Conservation (phyloP, 2,329 filamentous ascomycete genomes). For the Zymoseptoria crescenta region DNA sequence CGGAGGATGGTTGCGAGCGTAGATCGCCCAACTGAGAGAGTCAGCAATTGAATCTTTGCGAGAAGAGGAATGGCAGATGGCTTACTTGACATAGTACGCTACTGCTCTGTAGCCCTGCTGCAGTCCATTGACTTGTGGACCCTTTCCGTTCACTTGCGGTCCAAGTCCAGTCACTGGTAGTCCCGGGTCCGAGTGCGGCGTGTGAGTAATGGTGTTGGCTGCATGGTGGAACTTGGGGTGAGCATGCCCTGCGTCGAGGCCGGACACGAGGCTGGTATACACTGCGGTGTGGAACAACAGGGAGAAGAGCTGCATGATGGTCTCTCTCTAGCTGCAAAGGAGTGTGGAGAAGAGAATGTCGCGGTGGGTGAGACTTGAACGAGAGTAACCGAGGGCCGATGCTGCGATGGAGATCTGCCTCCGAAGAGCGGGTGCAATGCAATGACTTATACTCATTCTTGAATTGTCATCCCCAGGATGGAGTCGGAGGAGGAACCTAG, state of each 20-base stretch:
- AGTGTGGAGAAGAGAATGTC: neutral
- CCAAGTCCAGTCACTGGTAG: neutral
- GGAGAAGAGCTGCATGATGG: neutral
- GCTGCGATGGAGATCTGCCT: neutral
- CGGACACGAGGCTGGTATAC: neutral
- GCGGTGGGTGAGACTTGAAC: neutral
- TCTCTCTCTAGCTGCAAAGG: neutral
- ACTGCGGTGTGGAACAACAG: neutral
- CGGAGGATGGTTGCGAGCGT: slow-evolving; percentile 71
- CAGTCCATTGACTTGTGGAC: neutral
- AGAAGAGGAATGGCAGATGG: slow-evolving; percentile 34
- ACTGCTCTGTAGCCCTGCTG: slow-evolving; percentile 54
- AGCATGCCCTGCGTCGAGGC: neutral
- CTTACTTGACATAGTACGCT: slow-evolving; percentile 60
- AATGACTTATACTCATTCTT: neutral
- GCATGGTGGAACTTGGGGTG: slow-evolving; percentile 12
- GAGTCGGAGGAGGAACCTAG: neutral
- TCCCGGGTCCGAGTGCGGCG: neutral
- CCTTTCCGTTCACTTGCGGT: neutral
- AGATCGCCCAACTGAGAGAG: slow-evolving; percentile 34
- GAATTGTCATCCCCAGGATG: neutral
- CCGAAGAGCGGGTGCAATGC: neutral
- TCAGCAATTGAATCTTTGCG: slow-evolving; percentile 2
- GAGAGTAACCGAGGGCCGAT: neutral
- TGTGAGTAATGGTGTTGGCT: neutral